These are phyloP conservation scores for Cladorrhinum samala DNA, from an alignment of 495 filamentous ascomycete genomes.

Conservation along the genomic window DNA sequence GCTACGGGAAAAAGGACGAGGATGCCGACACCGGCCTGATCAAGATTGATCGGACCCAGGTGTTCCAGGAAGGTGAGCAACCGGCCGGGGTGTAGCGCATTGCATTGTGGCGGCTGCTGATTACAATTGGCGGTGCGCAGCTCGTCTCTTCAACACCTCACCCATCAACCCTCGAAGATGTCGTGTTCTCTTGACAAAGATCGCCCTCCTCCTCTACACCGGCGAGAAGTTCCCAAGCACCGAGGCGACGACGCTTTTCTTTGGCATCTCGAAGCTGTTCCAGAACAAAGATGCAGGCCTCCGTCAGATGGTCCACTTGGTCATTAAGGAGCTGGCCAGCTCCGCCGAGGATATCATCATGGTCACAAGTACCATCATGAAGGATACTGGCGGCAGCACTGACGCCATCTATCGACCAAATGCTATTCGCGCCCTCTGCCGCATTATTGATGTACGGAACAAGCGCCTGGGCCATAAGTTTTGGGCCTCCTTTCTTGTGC, in stretches of 20 bases:
- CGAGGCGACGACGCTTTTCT: slow-evolving; percentile 97
- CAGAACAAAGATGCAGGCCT: slow-evolving; percentile 98
- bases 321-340: slow-evolving; percentile 92
- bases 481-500: neutral
- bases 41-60: slow-evolving; percentile 95
- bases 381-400: slow-evolving; percentile 92
- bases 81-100: neutral
- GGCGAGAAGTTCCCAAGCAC: slow-evolving; percentile 95
- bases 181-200: slow-evolving; percentile 93
- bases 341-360: slow-evolving; percentile 99
- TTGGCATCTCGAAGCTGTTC: slow-evolving; percentile 98
- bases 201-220: slow-evolving; percentile 92
- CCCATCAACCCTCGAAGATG: slow-evolving; percentile 93
- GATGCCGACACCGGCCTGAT: slow-evolving; percentile 88
- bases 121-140: slow-evolving; percentile 41
- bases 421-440: slow-evolving; percentile 90
- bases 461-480: neutral
- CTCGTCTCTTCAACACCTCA: slow-evolving; percentile 94
- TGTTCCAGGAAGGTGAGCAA: slow-evolving; percentile 92
- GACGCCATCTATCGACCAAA: slow-evolving; percentile 95
- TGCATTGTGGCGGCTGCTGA: slow-evolving; percentile 8
- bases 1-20: slow-evolving; percentile 97
- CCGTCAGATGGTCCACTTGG: slow-evolving; percentile 97
- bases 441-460: slow-evolving; percentile 85
- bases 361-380: slow-evolving; percentile 99